A percentile compares a stretch with the other conserved stretches of the same genome.
Evolutionary conservation across 176 grass and related monocot genomes (phyloP).

Genomic region (Pontederia crassipes): DNA sequence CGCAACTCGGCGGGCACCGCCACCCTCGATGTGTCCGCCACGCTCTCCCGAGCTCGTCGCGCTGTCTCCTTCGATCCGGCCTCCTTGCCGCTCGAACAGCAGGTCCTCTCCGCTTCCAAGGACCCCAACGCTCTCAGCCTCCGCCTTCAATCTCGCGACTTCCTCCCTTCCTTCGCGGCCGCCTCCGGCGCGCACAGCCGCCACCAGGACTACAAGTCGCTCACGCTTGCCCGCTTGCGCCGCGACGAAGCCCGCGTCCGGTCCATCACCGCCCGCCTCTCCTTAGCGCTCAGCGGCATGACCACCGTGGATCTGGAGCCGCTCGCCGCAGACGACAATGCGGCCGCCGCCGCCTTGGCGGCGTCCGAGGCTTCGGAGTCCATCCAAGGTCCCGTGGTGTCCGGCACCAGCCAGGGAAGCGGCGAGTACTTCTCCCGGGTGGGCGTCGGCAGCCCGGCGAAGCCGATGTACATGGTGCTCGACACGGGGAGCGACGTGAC

Average conservation of each 20-base stretch:
- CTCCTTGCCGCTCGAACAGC: neutral
- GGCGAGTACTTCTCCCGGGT: slow-evolving; percentile 40
- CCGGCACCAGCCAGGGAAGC: slow-evolving; percentile 64
- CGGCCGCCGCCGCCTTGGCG: slow-evolving; percentile 8
- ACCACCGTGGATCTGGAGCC: slow-evolving; percentile 28
- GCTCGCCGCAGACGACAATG: neutral
- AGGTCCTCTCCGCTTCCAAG: too few species aligned
- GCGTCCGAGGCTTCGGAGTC: neutral
- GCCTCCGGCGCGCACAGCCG: slow-evolving; percentile 5
- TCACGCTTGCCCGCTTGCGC: slow-evolving; percentile 38
- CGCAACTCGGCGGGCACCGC: slow-evolving; percentile 42
- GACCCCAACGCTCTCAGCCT: neutral
- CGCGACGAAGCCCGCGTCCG: slow-evolving; percentile 41
- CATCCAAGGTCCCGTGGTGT: slow-evolving; percentile 73
- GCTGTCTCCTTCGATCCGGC: slow-evolving; percentile 22
- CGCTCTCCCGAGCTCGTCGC: slow-evolving; percentile 14
- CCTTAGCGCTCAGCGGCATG: slow-evolving; percentile 34
- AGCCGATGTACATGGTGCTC: too few species aligned
- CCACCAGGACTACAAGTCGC: slow-evolving; percentile 33
- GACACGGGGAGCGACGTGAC: slow-evolving; percentile 36
- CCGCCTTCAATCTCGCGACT: slow-evolving; percentile 57
- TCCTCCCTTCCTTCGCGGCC: slow-evolving; percentile 23
- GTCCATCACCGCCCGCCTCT: slow-evolving; percentile 31
- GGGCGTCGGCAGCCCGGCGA: too few species aligned
- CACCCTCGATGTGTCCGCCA: slow-evolving; percentile 28